Evolutionary conservation across 352 stramenopile species (phyloP).

Genomic region (Globisporangium spiculum): DNA sequence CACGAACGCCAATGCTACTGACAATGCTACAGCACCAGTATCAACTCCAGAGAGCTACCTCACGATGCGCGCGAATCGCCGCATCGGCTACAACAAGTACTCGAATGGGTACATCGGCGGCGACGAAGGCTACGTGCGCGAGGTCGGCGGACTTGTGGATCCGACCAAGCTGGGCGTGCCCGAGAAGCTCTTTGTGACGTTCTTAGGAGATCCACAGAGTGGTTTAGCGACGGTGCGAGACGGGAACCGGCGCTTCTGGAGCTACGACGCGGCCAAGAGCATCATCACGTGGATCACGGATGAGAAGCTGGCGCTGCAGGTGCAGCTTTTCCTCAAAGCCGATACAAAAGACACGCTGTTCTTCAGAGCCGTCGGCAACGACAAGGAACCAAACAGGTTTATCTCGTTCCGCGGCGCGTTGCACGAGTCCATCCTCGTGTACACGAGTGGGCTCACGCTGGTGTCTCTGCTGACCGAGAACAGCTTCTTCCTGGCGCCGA

Average conservation of each 20-base stretch:
- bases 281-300: neutral
- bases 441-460: neutral
- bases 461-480: conserved; percentile 1
- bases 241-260: neutral
- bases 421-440: neutral
- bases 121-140: neutral
- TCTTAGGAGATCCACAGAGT: neutral
- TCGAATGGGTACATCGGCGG: conserved; percentile 1
- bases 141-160: neutral
- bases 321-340: neutral
- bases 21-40: neutral
- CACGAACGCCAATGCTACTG: neutral
- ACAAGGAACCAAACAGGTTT: neutral
- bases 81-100: neutral
- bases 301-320: conserved; percentile 1
- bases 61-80: conserved; percentile 3
- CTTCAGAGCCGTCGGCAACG: neutral
- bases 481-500: neutral
- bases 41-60: neutral
- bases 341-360: neutral
- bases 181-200: conserved; percentile 1
- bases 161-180: neutral
- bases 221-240: neutral
- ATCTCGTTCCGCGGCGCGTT: neutral
- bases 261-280: neutral